Conservation (phyloP, 2,329 filamentous ascomycete species). For the Thelonectria blattea region DNA sequence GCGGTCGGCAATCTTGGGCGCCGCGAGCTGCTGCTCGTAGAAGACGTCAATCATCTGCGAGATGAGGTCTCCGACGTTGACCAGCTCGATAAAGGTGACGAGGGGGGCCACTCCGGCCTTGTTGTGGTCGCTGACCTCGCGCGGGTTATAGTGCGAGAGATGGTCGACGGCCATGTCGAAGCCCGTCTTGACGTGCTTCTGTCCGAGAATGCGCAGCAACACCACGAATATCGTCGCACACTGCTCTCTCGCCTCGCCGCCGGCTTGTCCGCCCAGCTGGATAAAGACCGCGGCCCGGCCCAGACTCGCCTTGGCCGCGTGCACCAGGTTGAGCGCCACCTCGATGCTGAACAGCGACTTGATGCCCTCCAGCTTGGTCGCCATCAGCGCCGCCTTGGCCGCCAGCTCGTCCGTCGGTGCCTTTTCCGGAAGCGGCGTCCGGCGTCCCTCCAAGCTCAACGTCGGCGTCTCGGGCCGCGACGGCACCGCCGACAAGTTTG, state of each 20-base stretch:
- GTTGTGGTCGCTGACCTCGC: constrained; percentile 76
- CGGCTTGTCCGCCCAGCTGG: constrained; percentile 76
- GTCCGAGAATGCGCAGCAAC: constrained; percentile 83
- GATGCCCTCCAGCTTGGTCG: constrained; percentile 91
- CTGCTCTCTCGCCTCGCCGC: constrained; percentile 83
- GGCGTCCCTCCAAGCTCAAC: constrained; percentile 45
- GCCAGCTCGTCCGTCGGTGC: constrained; percentile 90
- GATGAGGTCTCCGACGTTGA: constrained; percentile 97
- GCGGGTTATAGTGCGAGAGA: constrained; percentile 87
- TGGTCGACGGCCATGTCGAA: constrained; percentile 94
- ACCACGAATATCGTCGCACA: constrained; percentile 88
- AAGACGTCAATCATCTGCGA: constrained; percentile 99
- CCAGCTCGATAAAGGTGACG: constrained; percentile 94
- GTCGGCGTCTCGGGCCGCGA: constrained; percentile 60
- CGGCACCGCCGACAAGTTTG: constrained; percentile 42
- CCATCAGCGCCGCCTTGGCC: constrained; percentile 98
- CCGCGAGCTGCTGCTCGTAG: constrained; percentile 91
- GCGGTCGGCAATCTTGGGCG: constrained; percentile 81
- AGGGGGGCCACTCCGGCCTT: constrained; percentile 83
- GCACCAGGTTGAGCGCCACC: constrained; percentile 87
- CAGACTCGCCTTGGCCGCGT: constrained; percentile 84
- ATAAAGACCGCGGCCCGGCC: constrained; percentile 87
- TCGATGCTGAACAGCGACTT: constrained; percentile 96
- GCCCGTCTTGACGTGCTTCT: constrained; percentile 86
- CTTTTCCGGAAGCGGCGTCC: constrained; percentile 59